These are phyloP conservation scores for Colletotrichum sp. DNA, from an alignment of 2,329 filamentous ascomycete genomes.

Conservation along the genomic window DNA sequence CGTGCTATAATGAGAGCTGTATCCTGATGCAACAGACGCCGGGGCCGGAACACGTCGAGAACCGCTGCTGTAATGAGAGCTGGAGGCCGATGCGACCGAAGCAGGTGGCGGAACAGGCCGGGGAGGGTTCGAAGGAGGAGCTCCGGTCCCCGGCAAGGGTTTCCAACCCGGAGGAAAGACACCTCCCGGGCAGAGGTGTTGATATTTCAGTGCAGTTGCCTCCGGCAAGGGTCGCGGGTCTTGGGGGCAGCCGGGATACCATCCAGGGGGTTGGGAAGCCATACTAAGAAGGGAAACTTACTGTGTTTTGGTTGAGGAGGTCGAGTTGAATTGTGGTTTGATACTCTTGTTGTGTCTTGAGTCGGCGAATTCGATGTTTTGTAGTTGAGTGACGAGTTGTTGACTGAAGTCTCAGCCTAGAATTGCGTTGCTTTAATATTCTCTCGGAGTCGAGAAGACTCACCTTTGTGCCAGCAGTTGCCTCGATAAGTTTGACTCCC, in stretches of 20 bases:
- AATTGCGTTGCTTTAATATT: background rate
- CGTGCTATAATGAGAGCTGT: background rate
- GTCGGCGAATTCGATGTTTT: background rate
- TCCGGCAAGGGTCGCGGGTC: background rate
- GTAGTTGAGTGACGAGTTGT: background rate
- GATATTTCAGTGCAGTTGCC: background rate
- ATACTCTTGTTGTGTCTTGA: background rate
- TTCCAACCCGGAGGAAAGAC: background rate
- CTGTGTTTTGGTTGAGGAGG: background rate
- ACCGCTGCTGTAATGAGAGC: background rate
- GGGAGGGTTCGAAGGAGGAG: background rate
- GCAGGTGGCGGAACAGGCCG: background rate
- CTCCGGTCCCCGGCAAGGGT: background rate
- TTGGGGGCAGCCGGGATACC: background rate
- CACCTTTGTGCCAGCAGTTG: background rate
- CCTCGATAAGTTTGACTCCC: background rate
- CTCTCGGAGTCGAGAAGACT: background rate
- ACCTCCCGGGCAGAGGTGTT: background rate
- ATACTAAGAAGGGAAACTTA: background rate
- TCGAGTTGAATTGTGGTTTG: background rate
- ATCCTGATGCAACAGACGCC: background rate
- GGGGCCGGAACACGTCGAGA: background rate
- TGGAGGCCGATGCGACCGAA: background rate
- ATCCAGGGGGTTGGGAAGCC: background rate
- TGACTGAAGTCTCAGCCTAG: background rate